Conservation (phyloP, 768 basidiomycete species). For the Serendipita indica region DNA sequence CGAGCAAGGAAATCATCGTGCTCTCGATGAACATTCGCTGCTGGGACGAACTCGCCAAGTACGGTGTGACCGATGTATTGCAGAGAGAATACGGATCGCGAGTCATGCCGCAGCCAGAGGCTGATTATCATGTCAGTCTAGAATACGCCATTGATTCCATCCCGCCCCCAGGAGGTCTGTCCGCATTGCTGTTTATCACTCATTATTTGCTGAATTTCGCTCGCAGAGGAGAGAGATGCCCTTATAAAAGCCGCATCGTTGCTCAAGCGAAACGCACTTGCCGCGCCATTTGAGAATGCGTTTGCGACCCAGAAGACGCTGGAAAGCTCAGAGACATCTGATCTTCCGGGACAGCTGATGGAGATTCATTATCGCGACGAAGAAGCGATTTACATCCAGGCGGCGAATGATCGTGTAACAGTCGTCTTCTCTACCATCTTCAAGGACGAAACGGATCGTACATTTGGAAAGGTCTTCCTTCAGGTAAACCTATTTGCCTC, state of each 20-base stretch:
- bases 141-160: constrained; percentile 76
- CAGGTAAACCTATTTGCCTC: constrained; percentile 42
- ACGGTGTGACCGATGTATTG: constrained; percentile 71
- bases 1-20: constrained; percentile 63
- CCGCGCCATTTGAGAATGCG: constrained; percentile 84
- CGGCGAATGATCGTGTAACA: constrained; percentile 87
- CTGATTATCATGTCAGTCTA: constrained; percentile 80
- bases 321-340: constrained; percentile 42
- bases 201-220: background rate
- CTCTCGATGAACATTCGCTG: constrained; percentile 96
- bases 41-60: constrained; percentile 83
- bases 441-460: constrained; percentile 91
- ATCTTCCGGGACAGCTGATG: constrained; percentile 70
- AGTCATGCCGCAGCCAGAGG: constrained; percentile 53
- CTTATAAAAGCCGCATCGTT: constrained; percentile 71
- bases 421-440: constrained; percentile 97
- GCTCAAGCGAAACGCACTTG: constrained; percentile 84
- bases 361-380: constrained; percentile 89
- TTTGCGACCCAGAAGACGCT: constrained; percentile 72
- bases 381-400: constrained; percentile 92
- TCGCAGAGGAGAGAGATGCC: constrained; percentile 57
- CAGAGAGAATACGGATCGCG: constrained; percentile 68
- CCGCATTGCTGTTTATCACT: background rate
- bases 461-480: constrained; percentile 95
- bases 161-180: constrained; percentile 64